Conservation (phyloP, 352 stramenopile species). For the Phytophthora macrochlamydospora region DNA sequence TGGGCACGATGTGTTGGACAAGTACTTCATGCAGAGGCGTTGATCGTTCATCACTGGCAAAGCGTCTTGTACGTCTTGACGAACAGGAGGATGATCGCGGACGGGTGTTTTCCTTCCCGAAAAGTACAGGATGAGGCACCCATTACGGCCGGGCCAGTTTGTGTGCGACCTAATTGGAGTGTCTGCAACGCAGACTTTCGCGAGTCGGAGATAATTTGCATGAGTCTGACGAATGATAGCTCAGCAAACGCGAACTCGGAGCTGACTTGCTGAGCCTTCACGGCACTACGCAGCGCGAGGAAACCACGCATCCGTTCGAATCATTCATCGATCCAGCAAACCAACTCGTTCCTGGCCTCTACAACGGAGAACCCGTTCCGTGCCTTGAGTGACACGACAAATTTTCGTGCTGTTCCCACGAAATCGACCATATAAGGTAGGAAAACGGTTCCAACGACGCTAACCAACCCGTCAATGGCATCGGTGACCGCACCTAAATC, state of each 20-base stretch:
- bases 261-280: neutral
- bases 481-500: conserved; percentile 8
- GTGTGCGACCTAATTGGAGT: neutral
- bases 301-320: conserved; percentile 9
- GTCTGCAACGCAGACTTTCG: neutral
- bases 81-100: conserved; percentile 2
- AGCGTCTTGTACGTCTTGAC: conserved; percentile 3
- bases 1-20: conserved; percentile 13
- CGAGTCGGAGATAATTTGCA: conserved; percentile 12
- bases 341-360: conserved; percentile 1
- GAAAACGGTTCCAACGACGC: neutral
- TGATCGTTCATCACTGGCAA: conserved; percentile 14
- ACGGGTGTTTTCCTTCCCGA: neutral
- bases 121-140: neutral
- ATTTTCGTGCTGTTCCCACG: conserved; percentile 1
- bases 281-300: neutral
- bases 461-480: conserved; percentile 9
- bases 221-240: conserved; percentile 3
- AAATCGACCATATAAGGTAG: conserved; percentile 4
- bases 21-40: conserved; percentile 11
- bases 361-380: neutral
- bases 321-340: conserved; percentile 14
- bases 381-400: conserved; percentile 9
- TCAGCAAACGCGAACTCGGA: conserved; percentile 15
- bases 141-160: neutral